These are phyloP conservation scores for Vitis cinerea DNA, from an alignment of 164 flowering plant genomes.

Conservation along the genomic window DNA sequence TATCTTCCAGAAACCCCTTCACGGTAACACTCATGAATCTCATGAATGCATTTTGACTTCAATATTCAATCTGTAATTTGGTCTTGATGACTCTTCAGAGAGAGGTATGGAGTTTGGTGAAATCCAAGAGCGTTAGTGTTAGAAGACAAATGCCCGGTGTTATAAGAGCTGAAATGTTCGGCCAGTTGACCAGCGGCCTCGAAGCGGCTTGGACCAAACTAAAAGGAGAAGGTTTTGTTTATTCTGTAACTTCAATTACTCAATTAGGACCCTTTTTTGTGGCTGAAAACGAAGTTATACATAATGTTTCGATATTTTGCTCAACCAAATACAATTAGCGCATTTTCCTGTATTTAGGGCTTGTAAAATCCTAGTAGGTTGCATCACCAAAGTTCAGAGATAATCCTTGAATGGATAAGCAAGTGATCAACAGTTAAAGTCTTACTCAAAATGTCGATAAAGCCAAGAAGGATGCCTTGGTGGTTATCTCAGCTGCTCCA, in stretches of 20 bases:
- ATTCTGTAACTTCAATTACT: conserved; percentile 1
- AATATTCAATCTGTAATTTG: not conserved
- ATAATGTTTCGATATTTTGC: too few relatives aligned
- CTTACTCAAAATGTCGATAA: too few relatives aligned
- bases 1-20: conserved; percentile 41
- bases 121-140: conserved; percentile 30
- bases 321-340: too few relatives aligned
- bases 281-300: too few relatives aligned
- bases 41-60: not conserved
- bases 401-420: too few relatives aligned
- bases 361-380: too few relatives aligned
- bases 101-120: conserved; percentile 68
- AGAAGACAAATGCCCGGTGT: conserved; percentile 41
- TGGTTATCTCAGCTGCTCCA: too few relatives aligned
- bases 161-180: conserved; percentile 95
- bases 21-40: conserved; percentile 32
- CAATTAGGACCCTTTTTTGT: too few relatives aligned
- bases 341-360: too few relatives aligned
- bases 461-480: too few relatives aligned
- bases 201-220: conserved; percentile 95
- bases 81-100: conserved; percentile 34
- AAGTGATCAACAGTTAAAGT: too few relatives aligned
- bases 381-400: too few relatives aligned
- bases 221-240: conserved; percentile 77
- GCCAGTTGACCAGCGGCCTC: conserved; percentile 83